A percentile compares a stretch with the other conserved stretches of the same genome.
Conservation (phyloP, 148 eudicot genomes). For the Cornus florida region DNA sequence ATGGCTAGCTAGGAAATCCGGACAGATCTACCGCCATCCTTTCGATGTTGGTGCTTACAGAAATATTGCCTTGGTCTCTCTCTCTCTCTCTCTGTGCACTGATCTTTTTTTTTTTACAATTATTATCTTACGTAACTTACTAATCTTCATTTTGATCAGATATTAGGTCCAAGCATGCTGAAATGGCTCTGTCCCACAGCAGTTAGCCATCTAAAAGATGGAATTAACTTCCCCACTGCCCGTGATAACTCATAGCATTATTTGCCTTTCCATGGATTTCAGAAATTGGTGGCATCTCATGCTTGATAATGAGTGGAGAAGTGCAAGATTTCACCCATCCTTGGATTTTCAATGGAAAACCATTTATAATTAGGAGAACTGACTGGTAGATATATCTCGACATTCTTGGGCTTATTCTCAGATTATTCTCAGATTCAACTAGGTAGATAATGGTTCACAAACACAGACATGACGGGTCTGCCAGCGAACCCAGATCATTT, state of each 20-base stretch:
- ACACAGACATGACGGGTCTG: not conserved
- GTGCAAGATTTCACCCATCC: not conserved
- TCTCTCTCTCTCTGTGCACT: constrained; percentile 11
- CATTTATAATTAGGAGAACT: not conserved
- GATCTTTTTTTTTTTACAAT: not conserved
- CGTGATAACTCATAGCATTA: constrained; percentile 39
- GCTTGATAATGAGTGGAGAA: not conserved
- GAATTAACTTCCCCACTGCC: constrained; percentile 51
- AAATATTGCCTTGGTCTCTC: constrained; percentile 50
- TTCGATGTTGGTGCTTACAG: constrained; percentile 61
- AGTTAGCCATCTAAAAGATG: constrained; percentile 58
- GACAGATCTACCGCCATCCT: constrained; percentile 58
- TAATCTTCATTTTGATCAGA: constrained; percentile 28
- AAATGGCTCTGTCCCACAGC: constrained; percentile 67
- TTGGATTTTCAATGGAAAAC: not conserved
- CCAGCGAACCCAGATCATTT: not conserved
- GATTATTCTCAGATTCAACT: not conserved
- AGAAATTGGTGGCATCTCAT: constrained; percentile 2
- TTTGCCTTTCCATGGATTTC: not conserved
- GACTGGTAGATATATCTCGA: not conserved
- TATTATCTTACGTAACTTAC: not conserved
- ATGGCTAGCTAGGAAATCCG: constrained; percentile 69
- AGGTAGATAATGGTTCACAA: not conserved
- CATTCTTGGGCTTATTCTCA: not conserved
- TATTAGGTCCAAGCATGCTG: constrained; percentile 62